Evolutionary conservation across 2,329 filamentous ascomycete genomes (phyloP).

Genomic region (Xylariaceae sp.): DNA sequence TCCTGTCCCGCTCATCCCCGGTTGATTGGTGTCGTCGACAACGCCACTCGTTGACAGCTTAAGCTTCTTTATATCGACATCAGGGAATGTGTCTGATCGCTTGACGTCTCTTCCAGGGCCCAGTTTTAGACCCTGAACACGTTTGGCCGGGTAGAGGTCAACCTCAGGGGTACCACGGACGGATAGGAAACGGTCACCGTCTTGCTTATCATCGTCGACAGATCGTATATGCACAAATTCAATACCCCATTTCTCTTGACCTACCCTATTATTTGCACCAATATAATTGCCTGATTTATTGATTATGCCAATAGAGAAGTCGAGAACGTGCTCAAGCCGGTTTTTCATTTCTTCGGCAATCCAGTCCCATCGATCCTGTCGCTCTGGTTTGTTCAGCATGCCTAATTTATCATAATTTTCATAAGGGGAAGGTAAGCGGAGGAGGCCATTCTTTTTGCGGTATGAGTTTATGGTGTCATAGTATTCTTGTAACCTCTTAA

Average conservation of each 20-base stretch:
- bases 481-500: neutral
- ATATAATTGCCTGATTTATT: neutral
- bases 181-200: neutral
- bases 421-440: neutral
- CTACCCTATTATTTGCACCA: neutral
- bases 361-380: neutral
- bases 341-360: neutral
- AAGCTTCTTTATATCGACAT: neutral
- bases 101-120: neutral
- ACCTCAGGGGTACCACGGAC: neutral
- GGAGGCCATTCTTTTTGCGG: neutral
- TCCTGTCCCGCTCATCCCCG: neutral
- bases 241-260: neutral
- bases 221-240: neutral
- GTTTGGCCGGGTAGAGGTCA: neutral
- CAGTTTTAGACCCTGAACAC: neutral
- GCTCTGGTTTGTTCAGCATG: neutral
- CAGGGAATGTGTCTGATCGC: neutral
- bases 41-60: neutral
- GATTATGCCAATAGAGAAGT: neutral
- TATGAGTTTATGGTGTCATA: neutral
- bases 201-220: neutral
- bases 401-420: neutral
- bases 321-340: neutral
- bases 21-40: neutral